Base-by-base conservation (phyloP, 768 basidiomycete species). In the Leucogyrophana mollusca region DNA sequence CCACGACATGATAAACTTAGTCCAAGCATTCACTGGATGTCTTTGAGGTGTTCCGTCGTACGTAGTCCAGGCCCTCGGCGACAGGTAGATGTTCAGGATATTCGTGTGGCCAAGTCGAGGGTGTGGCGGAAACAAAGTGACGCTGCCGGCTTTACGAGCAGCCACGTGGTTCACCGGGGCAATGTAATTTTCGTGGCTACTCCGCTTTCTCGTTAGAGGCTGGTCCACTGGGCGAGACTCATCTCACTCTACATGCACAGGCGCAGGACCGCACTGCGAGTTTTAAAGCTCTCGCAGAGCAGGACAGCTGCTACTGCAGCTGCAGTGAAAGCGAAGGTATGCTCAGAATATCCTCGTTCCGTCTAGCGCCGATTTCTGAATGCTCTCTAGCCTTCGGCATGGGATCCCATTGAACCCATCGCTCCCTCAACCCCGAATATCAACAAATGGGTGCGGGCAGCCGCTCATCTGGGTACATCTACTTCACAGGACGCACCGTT, bases 1-100 rank as follows among this genome's bases (percentile, higher is more conserved):
- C 53, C 38, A 33, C 41, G 23, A n/a, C n/a, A n/a, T n/a, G n/a
- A n/a, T n/a, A n/a, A n/a, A 58, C 62, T 49, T 35, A 4, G 16
- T 43, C 4, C 25, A 25, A 45, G 44, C 44, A 45, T 16, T 14
- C 32, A n/a, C 22, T 30, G n/a, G n/a, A n/a, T n/a, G n/a, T n/a
- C n/a, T n/a, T n/a, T n/a, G n/a, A n/a, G n/a, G n/a, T n/a, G n/a
- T n/a, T n/a, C n/a, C n/a, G n/a, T n/a, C n/a, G n/a, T n/a, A n/a
- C n/a, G n/a, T n/a, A n/a, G n/a, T n/a, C n/a, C n/a, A n/a, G n/a
- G n/a, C n/a, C n/a, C n/a, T n/a, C n/a, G n/a, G n/a, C n/a, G n/a
- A n/a, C n/a, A n/a, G n/a, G n/a, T n/a, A n/a, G n/a, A n/a, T n/a
- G n/a, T n/a, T n/a, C n/a, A n/a, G n/a, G n/a, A n/a, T n/a, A n/a